These are phyloP conservation scores for Puccinia novopanici DNA, from an alignment of 1,284 basidiomycete species.

Conservation along the genomic window DNA sequence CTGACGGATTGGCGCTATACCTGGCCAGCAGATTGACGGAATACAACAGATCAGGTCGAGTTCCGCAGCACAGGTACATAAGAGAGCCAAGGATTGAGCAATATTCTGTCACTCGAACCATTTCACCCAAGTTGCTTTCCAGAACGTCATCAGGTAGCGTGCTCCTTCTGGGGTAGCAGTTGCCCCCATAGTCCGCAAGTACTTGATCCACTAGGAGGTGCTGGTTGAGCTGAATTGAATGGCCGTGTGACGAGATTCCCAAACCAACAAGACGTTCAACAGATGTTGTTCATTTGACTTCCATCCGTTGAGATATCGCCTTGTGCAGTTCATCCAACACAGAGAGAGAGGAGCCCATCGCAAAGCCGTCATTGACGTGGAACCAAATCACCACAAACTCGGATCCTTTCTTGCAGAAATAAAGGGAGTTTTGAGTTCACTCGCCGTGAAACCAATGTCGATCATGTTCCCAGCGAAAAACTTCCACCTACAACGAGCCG, in stretches of 20 bases:
- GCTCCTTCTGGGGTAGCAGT: background rate
- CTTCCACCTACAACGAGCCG: constrained; percentile 24
- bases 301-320: background rate
- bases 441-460: background rate
- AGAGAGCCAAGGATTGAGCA: constrained; percentile 3
- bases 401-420: background rate
- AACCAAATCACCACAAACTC: constrained; percentile 2
- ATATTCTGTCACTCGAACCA: background rate
- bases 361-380: constrained; percentile 27
- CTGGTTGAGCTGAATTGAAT: background rate
- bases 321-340: background rate
- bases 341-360: background rate
- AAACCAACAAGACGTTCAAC: no score
- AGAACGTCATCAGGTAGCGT: background rate
- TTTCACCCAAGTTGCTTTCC: background rate
- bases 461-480: background rate
- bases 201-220: background rate
- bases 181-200: background rate
- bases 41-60: constrained; percentile 8
- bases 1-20: background rate
- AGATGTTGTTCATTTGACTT: background rate
- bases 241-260: no score
- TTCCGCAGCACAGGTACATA: constrained; percentile 4
- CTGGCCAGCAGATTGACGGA: background rate
- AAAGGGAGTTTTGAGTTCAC: background rate